Base-by-base conservation (phyloP, 2,329 filamentous ascomycete species). In the Didymella arachidicola region DNA sequence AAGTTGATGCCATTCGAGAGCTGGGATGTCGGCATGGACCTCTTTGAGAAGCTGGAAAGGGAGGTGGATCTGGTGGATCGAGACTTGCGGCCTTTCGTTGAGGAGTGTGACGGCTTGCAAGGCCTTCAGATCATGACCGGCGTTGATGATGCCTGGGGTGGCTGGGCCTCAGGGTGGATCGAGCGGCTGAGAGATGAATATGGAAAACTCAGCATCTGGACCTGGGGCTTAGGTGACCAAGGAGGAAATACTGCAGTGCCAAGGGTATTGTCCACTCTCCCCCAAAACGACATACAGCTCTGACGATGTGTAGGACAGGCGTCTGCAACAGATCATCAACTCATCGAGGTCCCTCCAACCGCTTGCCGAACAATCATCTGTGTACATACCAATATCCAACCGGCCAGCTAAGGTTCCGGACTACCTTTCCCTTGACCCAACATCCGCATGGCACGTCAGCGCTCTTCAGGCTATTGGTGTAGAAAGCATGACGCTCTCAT, bases 101-200 rank as follows among this genome's bases (percentile, higher is more conserved):
- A 99, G 79, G 95, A 98, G 78, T 95, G 93, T 64, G 95, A 99
- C 76, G 88, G 92, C 54, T 84, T 98, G 79, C 93, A 97, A 77
- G 94, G 90, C 0, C 82, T 99, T 18, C 94, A 98, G 67, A 72
- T 82, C 65, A 70, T 87, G 70, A 73, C 84, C 65, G 72, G 83
- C 61, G 71, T 83, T 59, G 78, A 87, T 79, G 68, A 84, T 80
- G 76, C 83, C 60, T 82, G 81, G 81, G 74, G 80, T 62, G 76
- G 81, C 59, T 78, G 83, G 75, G 64, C 79, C 44, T 74, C 77
- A 50, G 74, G 70, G 61, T 81, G 78, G 74, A 66, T 79, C 49
- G 79, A 98, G 73, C 84, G 88, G 29, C 78, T 99, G 57, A 82
- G 91, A 61, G 95, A 99, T 72, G 95, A 99, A 74, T 94, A 93